Conservation (phyloP, 306 rosid genomes). For the barrel medic (Medicago truncatula) region DNA sequence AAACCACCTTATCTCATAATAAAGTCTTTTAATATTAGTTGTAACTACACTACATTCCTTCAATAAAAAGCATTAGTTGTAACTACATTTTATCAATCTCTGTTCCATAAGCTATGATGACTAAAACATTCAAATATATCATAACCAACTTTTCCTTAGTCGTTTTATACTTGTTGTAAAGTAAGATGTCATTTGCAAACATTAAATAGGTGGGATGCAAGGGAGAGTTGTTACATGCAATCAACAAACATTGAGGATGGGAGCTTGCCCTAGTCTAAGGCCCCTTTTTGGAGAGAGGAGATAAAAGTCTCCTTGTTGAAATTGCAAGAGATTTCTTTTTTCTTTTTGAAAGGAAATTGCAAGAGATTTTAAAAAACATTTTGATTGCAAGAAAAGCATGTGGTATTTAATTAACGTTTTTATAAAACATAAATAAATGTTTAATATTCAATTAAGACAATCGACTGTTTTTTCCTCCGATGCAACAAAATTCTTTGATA, state of each 20-base stretch:
- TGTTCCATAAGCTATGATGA: background rate
- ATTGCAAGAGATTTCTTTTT: no score
- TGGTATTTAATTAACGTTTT: no score
- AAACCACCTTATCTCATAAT: background rate
- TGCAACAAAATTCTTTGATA: no score
- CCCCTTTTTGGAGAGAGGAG: background rate
- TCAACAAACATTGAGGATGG: background rate
- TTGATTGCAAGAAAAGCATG: no score
- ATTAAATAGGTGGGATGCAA: background rate
- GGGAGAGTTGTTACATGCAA: no score
- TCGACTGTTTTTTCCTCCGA: no score
- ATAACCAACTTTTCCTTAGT: background rate
- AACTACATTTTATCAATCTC: background rate
- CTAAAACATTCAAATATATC: background rate
- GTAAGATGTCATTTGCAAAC: background rate
- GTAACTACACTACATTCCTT: no score
- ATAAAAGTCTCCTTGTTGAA: background rate
- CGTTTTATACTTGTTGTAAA: background rate
- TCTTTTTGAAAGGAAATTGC: no score
- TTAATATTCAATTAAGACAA: no score
- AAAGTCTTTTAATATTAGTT: background rate
- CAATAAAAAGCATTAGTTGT: no score
- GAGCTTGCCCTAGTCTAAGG: background rate
- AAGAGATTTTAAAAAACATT: no score
- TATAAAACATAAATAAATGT: no score